Conservation (phyloP, 768 basidiomycete genomes). For the Psilocybe subaeruginosa region DNA sequence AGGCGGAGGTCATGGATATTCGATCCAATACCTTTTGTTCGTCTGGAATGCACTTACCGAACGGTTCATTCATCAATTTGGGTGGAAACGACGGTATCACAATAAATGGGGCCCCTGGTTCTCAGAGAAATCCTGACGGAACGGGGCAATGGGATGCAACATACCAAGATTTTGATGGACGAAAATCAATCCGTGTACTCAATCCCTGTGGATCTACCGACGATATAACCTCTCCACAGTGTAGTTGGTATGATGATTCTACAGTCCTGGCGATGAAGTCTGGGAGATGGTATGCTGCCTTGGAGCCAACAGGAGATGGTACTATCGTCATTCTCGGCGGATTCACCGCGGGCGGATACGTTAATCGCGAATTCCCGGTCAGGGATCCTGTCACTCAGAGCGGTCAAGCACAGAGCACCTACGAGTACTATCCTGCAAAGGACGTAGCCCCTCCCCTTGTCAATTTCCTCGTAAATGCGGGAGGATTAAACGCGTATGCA, state of each 20-base stretch:
- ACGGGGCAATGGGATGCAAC: conserved; percentile 60
- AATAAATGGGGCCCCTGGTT: conserved; percentile 62
- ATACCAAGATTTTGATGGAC: conserved; percentile 82
- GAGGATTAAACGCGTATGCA: conserved; percentile 79
- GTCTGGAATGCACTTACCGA: conserved; percentile 81
- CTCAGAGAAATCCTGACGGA: conserved; percentile 44
- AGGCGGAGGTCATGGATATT: conserved; percentile 71
- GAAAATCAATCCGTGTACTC: conserved; percentile 76
- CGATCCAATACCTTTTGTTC: conserved; percentile 78
- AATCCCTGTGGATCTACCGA: conserved; percentile 64
- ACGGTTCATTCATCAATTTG: conserved; percentile 73
- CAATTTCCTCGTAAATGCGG: conserved; percentile 69
- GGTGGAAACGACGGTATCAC: conserved; percentile 83
- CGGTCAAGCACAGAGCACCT: conserved; percentile 78
- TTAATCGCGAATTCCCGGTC: conserved; percentile 77
- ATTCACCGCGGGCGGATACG: conserved; percentile 74
- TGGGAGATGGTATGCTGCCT: conserved; percentile 76
- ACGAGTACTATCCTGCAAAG: conserved; percentile 77
- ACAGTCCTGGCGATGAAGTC: conserved; percentile 63
- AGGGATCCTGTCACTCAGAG: conserved; percentile 61
- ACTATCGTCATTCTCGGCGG: conserved; percentile 79
- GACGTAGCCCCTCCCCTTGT: conserved; percentile 49
- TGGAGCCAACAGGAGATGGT: conserved; percentile 77
- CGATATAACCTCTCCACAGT: conserved; percentile 50
- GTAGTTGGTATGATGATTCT: conserved; percentile 74